Evolutionary conservation across 1,284 basidiomycete genomes (phyloP), one percentile per base, ranked within the genome.

Genomic region (Kalmanozyma brasiliensis): DNA sequence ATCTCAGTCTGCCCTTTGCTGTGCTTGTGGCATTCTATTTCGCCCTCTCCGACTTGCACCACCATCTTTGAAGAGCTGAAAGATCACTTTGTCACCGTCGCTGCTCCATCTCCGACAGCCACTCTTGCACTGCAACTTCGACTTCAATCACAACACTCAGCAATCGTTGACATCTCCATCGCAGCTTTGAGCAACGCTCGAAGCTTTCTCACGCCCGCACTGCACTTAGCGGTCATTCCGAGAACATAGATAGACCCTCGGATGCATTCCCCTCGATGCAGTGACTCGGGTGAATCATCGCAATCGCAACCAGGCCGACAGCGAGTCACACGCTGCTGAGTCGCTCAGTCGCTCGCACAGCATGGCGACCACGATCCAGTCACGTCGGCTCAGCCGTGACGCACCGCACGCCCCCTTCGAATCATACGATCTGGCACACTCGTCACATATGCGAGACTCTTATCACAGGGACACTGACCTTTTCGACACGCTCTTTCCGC

Each of bases 401-500:
- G n/a, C 29, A 29, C 47, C 47, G 19, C 35, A 45, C 23, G 47
- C 47, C 9, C 23, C 48, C 11, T 55, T 59, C 17, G 49, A 59
- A 1, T 51, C 56, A 1, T 66, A 66, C 35, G 56, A 60, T 34
- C 52, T 60, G 7, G 56, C 63, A 8, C 49, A 48, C n/a, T 48
- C 49, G 9, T 29, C 40, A 3, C 45, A 29, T 17, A 30, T 38
- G 16, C 46, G 44, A 45, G 17, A 17, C 17, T 40, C 44, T 16
- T 49, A 46, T 36, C 36, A 35, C 22, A 46, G 51, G 11, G 26
- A 57, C 10, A 53, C 57, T 11, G 58, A 61, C 17, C 29, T 56
- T n/a, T 68, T 68, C 30, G 49, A 68, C 38, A 62, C 65, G 8
- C 44, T 62, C 45, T 68, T 68, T 30, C 65, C 65, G 24, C 65